Evolutionary conservation across 768 basidiomycete genomes (phyloP), one percentile per base, ranked within the genome.

Genomic region (Cytidiella melzeri): DNA sequence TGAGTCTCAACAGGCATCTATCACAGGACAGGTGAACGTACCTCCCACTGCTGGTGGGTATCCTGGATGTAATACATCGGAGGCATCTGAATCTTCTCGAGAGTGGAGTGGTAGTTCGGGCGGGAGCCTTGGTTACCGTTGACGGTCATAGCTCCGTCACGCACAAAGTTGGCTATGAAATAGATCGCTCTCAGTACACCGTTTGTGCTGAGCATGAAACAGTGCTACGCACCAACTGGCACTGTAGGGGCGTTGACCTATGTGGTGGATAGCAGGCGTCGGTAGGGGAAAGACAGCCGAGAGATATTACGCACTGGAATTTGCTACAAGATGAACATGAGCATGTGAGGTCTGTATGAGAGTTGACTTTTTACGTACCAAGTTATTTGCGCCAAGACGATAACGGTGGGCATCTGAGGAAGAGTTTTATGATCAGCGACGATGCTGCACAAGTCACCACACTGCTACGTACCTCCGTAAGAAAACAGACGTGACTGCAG

Each of bases 401-500:
- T 71, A 69, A 7, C 71, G 64, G 12, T 69, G 68, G 1, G 70
- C 65, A 55, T 73, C 71, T 65, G 41, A 4, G 9, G 26, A n/a
- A 18, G n/a, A n/a, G n/a, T n/a, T n/a, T n/a, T n/a, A n/a, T n/a
- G n/a, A n/a, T n/a, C n/a, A n/a, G n/a, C 36, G 10, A 11, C 45
- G 41, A 41, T 6, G 26, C 13, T 19, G 18, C 5, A 12, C 37
- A 30, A 11, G n/a, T n/a, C n/a, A n/a, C n/a, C n/a, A n/a, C n/a
- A n/a, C n/a, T n/a, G n/a, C n/a, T 26, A 19, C 63, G 52, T 55
- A 68, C 75, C 76, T 38, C 72, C 73, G 58, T 83, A 81, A 1
- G 77, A 73, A 64, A 80, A 81, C 45, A 81, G 64, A 27, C 79
- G 74, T 15, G 72, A 69, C 61, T 82, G 80, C 19, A 81, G 70